Percentiles rank a stretch among this genome's conserved stretches.
phyloP scores from a whole-genome alignment of 306 rosid genomes.

The Quercus gilva region DNA sequence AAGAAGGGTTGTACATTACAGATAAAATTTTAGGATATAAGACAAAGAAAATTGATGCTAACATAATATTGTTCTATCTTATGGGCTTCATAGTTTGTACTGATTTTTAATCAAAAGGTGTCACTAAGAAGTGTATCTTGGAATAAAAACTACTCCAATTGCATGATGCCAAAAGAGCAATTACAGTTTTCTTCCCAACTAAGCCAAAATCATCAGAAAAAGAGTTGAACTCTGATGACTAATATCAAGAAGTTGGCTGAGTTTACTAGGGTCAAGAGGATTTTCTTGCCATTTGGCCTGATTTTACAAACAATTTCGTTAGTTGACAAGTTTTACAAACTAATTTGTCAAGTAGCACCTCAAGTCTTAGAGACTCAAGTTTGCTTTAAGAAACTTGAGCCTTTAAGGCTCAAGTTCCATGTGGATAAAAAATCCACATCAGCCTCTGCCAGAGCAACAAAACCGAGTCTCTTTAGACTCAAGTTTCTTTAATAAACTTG shows the following conservation, averaged over 20 bases:
- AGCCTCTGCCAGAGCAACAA: too few species aligned
- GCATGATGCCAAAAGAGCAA: background rate
- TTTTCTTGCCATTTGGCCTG: too few species aligned
- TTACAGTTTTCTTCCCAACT: background rate
- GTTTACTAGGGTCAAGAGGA: slow-evolving; percentile 1
- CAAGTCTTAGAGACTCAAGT: too few species aligned
- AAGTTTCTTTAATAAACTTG: too few species aligned
- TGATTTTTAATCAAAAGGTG: background rate
- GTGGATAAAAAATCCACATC: too few species aligned
- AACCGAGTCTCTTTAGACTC: too few species aligned
- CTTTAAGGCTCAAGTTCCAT: too few species aligned
- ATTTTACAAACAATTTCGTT: too few species aligned
- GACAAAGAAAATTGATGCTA: slow-evolving; percentile 6
- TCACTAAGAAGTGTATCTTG: background rate
- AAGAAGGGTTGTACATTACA: slow-evolving; percentile 22
- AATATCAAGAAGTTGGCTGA: background rate
- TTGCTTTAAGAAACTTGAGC: too few species aligned
- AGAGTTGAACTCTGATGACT: background rate
- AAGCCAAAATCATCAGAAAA: background rate
- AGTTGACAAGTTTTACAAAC: too few species aligned
- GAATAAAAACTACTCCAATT: background rate
- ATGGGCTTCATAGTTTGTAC: background rate
- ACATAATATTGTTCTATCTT: background rate
- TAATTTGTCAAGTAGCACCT: too few species aligned
- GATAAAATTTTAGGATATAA: background rate